Conservation (phyloP, 2,329 filamentous ascomycete genomes). For the Aspergillus phoenicis region DNA sequence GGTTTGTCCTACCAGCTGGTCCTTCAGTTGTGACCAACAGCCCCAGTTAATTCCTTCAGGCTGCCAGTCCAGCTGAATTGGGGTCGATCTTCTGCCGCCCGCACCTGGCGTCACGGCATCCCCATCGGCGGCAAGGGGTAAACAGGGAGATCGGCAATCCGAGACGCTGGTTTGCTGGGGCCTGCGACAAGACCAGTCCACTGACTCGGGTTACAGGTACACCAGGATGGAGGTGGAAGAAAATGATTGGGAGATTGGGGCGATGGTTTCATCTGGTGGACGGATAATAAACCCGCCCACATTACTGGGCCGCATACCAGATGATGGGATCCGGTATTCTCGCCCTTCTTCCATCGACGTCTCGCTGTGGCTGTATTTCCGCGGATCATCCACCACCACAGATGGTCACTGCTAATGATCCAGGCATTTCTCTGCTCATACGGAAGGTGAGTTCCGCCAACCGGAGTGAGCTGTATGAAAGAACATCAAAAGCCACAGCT, state of each 20-base stretch:
- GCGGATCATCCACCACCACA: not conserved
- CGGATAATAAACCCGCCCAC: not conserved
- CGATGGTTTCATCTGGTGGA: not conserved
- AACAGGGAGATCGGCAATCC: not conserved
- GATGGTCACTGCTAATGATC: not conserved
- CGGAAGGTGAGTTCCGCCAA: not conserved
- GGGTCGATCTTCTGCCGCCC: not conserved
- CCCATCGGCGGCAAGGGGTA: not conserved
- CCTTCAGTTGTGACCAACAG: not conserved
- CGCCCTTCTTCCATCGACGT: not conserved
- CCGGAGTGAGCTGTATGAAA: no score
- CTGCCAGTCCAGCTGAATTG: not conserved
- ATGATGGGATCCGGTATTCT: not conserved
- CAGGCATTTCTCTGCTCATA: not conserved
- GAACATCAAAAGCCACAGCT: no score
- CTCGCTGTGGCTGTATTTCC: not conserved
- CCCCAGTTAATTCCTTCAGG: not conserved
- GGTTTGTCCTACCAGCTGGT: no score
- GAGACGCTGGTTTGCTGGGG: not conserved
- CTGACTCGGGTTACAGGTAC: not conserved
- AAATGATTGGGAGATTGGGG: not conserved
- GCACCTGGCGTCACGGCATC: not conserved
- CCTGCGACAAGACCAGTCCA: not conserved
- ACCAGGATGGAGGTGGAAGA: not conserved
- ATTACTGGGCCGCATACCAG: constrained; percentile 1